Base-by-base conservation (phyloP, 371 early-diverging fungal species). In the Mucor plumbeus region DNA sequence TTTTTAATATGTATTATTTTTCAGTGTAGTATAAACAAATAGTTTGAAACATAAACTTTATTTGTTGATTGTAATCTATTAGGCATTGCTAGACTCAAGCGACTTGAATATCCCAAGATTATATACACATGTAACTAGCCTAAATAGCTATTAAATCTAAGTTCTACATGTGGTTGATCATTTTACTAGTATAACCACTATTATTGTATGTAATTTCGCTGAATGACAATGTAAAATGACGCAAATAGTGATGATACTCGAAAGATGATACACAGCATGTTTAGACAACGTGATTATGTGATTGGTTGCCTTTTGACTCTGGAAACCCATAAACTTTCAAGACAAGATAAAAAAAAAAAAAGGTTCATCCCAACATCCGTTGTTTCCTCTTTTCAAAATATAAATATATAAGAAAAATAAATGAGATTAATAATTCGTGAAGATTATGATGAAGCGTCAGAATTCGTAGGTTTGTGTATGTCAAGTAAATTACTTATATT, bases 361-460 rank as follows among this genome's bases (percentile, higher is more conserved):
- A 21, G 53, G 8, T 31, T 31, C 26, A 19, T 19, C 47, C 31
- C 53, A 53, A 53, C 26, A 31, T 53, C 19, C 19, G 10, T 53
- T 35, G 5, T 10, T 35, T 7, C 9, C 14, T 6, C 34, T 36
- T 56, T 36, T 5, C 8, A n/a, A 33, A n/a, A 33, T 7, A 40
- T 1, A 33, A n/a, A 33, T 17, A 33, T 7, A 40, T 1, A 33
- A 55, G 38, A n/a, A n/a, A 4, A 39, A 31, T 43, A 57, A 61
- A 91, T 91, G 91, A 84, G 91, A 84, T 80, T 91, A 41, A 86
- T 91, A 63, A 88, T 91, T 64, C 87, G 90, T 70, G 79, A 87
- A 68, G 88, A 88, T 63, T 87, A 84, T 65, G 82, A 87, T 41
- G 85, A 82, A 65, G 89, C 88, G 10, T 80, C 85, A 34, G 76